These are phyloP conservation scores for Evansstolkia leycettana DNA, from an alignment of 495 filamentous ascomycete species.

Conservation along the genomic window DNA sequence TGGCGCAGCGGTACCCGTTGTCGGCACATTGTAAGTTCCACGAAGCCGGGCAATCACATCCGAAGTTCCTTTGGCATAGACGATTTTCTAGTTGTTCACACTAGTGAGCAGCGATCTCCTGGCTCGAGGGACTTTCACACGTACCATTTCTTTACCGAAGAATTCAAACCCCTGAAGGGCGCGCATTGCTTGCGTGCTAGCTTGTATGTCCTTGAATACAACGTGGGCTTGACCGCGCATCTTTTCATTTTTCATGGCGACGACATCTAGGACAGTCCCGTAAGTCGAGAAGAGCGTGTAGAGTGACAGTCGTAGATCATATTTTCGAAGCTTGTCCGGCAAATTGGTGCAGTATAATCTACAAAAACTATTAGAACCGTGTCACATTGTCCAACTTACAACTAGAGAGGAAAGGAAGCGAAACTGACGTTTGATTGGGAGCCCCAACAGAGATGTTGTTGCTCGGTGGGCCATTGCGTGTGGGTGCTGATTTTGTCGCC, in stretches of 20 bases:
- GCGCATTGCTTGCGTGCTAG: conserved; percentile 81
- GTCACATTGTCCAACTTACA: conserved; percentile 2
- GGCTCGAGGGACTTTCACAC: conserved; percentile 13
- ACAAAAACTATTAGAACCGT: conserved; percentile 17
- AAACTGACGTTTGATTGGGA: conserved; percentile 68
- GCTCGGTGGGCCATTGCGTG: conserved; percentile 23
- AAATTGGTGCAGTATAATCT: conserved; percentile 85
- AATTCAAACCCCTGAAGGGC: conserved; percentile 78
- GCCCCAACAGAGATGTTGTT: conserved; percentile 24
- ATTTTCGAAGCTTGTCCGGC: conserved; percentile 72
- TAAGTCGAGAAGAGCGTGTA: conserved; percentile 93
- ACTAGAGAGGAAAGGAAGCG: conserved; percentile 5
- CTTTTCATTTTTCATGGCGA: conserved; percentile 73
- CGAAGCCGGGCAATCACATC: conserved; percentile 79
- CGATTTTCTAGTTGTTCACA: conserved; percentile 51
- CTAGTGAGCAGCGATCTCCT: conserved; percentile 3
- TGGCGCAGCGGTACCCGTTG: conserved; percentile 27
- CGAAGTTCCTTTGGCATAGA: conserved; percentile 79
- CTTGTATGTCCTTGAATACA: conserved; percentile 75
- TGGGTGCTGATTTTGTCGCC: conserved; percentile 25
- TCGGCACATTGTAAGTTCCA: conserved; percentile 67
- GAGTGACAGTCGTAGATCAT: conserved; percentile 67
- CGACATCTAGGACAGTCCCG: conserved; percentile 87
- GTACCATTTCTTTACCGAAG: conserved; percentile 76
- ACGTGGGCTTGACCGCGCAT: conserved; percentile 95